Evolutionary conservation across 305 asterid genomes (phyloP).

Genomic region (Fraxinus albicans): DNA sequence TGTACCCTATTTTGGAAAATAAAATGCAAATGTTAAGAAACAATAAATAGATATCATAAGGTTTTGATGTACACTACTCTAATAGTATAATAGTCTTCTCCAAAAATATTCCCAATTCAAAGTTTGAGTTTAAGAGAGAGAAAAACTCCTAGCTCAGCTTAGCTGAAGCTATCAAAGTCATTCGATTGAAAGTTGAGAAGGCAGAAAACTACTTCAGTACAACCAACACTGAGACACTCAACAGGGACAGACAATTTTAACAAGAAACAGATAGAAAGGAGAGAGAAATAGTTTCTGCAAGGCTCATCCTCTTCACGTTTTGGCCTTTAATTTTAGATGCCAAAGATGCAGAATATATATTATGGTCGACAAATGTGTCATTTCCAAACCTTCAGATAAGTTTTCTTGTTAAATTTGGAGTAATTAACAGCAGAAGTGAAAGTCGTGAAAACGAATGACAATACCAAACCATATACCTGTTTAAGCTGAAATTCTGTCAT

Average conservation of each 20-base stretch:
- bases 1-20: background rate
- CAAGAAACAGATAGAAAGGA: background rate
- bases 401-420: background rate
- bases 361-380: background rate
- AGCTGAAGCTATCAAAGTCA: background rate
- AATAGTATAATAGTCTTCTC: background rate
- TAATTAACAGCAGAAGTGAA: background rate
- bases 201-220: background rate
- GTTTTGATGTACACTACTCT: background rate
- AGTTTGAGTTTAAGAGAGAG: background rate
- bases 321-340: background rate
- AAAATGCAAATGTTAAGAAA: background rate
- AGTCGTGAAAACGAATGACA: background rate
- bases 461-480: slow-evolving; percentile 51
- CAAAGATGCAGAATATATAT: background rate
- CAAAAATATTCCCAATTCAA: background rate
- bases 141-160: background rate
- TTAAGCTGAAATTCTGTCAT: slow-evolving; percentile 93
- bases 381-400: background rate
- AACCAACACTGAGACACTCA: background rate
- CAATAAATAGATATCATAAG: background rate
- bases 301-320: background rate
- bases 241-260: background rate
- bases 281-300: background rate
- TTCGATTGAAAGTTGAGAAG: background rate